Evolutionary conservation across 1,284 basidiomycete genomes (phyloP).

Genomic region (Pseudozyma sp.): DNA sequence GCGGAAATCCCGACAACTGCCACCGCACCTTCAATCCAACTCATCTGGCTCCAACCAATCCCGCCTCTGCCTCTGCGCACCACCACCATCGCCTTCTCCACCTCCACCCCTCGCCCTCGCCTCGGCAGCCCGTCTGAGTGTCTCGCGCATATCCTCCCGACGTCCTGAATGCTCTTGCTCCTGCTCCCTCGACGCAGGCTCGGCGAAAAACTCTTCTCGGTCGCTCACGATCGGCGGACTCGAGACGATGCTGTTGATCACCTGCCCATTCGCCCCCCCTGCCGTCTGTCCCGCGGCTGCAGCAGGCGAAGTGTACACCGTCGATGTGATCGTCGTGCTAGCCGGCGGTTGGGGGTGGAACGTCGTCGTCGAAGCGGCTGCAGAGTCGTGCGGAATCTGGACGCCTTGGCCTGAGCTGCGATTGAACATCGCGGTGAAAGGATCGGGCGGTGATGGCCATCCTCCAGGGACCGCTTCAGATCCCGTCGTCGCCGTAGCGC

Average conservation of each 20-base stretch:
- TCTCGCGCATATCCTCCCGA: constrained; percentile 35
- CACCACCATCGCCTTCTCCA: background rate
- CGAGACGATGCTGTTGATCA: constrained; percentile 36
- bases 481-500: background rate
- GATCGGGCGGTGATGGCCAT: constrained; percentile 34
- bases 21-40: constrained; percentile 24
- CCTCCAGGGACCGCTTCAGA: constrained; percentile 8
- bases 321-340: constrained; percentile 34
- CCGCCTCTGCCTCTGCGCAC: background rate
- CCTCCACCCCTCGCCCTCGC: constrained; percentile 1
- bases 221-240: constrained; percentile 43
- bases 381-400: constrained; percentile 6
- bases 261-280: background rate
- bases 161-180: background rate
- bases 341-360: constrained; percentile 24
- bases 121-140: constrained; percentile 28
- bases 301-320: constrained; percentile 14
- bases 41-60: constrained; percentile 43
- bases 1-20: no score
- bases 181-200: background rate
- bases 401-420: constrained; percentile 6
- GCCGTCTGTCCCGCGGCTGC: background rate
- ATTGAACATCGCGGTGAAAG: constrained; percentile 20
- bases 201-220: constrained; percentile 24
- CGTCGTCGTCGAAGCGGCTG: constrained; percentile 10